Base-by-base conservation (phyloP, 2,329 filamentous ascomycete genomes). In the Monilinia laxa region DNA sequence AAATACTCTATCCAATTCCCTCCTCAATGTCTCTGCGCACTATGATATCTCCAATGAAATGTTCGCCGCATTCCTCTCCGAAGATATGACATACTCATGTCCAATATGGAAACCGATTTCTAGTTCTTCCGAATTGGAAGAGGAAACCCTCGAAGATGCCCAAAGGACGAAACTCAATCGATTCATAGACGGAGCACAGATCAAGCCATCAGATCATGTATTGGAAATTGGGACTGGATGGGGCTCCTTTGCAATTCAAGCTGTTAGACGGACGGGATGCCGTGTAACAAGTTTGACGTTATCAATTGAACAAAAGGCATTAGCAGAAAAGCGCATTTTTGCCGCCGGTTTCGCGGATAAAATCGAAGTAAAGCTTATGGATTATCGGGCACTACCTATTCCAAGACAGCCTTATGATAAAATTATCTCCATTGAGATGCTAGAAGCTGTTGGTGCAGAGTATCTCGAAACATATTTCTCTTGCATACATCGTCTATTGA, bases 71-170 rank as follows among this genome's bases (percentile, higher is more conserved):
- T 91, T 91, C 71, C 80, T 91, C 38, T 90, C 87, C 0, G 81
- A 84, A n/a, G 89, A 91, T 73, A 91, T 92, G 89, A 91, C 88
- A 4, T 91, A 91, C 72, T 90, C 87, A 0, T 90, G 88, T 74
- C 85, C 89, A 3, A 86, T 90, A 60, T 90, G 88, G 88, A 79
- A 81, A 55, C 79, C 78, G 0, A 77, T 75, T 47, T 78, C 78
- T 14, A 78, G 81, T 57, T 73, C 78, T 4, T 18, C 57, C 23
- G 70, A 77, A 51, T 75, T 76, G n/a, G 71, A 76, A 6, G 79
- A 80, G 64, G 88, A 91, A 73, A 81, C 81, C 0, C 78, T 91
- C 0, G 85, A 90, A 73, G 79, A 83, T 25, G 89, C 90, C 0
- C 89, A 92, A 75, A 83, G 85, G 74, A 85, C 84, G 20, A 92